These are phyloP conservation scores for Wickerhamomyces kurtzmanii DNA, from an alignment of 805 yeast species.

Conservation along the genomic window DNA sequence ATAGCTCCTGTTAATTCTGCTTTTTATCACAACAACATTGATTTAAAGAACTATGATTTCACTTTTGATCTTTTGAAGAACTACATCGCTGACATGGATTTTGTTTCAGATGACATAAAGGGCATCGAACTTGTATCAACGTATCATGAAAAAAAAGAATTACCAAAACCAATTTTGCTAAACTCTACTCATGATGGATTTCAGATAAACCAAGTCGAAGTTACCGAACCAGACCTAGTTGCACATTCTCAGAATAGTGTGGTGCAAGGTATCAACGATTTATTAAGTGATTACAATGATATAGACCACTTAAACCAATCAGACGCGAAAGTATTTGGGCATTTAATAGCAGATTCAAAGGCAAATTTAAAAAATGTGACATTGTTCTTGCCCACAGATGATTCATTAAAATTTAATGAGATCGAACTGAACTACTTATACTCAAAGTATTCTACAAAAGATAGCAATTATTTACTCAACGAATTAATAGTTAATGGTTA, in stretches of 20 bases:
- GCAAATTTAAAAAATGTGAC: conserved; percentile 28
- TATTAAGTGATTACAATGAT: conserved; percentile 30
- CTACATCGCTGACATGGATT: conserved; percentile 25
- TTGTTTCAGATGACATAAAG: conserved; percentile 16
- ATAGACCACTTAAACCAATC: too few species aligned
- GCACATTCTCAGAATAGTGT: conserved; percentile 58
- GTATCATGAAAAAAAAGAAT: too few species aligned
- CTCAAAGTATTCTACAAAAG: conserved; percentile 19
- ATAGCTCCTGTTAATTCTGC: conserved; percentile 80
- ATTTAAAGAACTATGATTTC: background rate
- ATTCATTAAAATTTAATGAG: conserved; percentile 23
- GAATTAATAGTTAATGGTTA: conserved; percentile 30
- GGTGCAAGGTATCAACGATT: conserved; percentile 51
- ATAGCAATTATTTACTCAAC: conserved; percentile 16
- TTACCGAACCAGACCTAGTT: conserved; percentile 44
- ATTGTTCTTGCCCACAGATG: conserved; percentile 35
- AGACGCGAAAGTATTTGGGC: too few species aligned
- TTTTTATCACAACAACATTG: conserved; percentile 25
- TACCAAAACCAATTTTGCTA: too few species aligned
- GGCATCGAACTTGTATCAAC: too few species aligned
- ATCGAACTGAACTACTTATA: conserved; percentile 32
- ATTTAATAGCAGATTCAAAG: too few species aligned
- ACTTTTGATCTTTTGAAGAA: conserved; percentile 13
- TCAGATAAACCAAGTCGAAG: conserved; percentile 32
- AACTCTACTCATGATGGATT: conserved; percentile 12